Evolutionary conservation across 202 grass and related monocot species (phyloP).

Genomic region (Panicum virgatum): DNA sequence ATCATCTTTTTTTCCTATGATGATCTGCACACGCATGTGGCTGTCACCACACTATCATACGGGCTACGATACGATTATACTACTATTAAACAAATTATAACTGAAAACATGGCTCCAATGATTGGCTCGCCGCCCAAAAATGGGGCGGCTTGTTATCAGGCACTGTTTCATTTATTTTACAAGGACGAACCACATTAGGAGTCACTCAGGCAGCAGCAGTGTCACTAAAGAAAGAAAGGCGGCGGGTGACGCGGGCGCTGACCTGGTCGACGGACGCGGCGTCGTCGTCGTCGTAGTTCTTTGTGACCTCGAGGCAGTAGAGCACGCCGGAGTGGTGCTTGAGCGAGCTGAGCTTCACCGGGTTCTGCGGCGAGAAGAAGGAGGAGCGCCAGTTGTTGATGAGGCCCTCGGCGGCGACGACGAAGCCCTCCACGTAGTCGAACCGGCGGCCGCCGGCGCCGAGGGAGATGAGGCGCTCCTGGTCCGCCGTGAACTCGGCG

Average conservation of each 20-base stretch:
- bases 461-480: constrained; percentile 78
- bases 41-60: background rate
- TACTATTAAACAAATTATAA: constrained; percentile 6
- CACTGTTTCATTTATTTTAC: background rate
- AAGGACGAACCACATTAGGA: background rate
- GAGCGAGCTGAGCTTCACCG: constrained; percentile 83
- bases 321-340: constrained; percentile 58
- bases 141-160: background rate
- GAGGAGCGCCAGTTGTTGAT: constrained; percentile 99
- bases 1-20: constrained; percentile 10
- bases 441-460: constrained; percentile 53
- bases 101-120: constrained; percentile 35
- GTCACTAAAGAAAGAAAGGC: constrained; percentile 13
- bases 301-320: constrained; percentile 92
- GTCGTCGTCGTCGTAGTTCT: constrained; percentile 77
- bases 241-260: constrained; percentile 16
- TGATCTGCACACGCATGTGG: constrained; percentile 21
- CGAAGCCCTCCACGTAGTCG: constrained; percentile 95
- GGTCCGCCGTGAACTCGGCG: constrained; percentile 69
- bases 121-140: constrained; percentile 49
- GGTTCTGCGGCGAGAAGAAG: constrained; percentile 94
- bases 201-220: background rate
- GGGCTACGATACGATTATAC: background rate
- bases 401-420: constrained; percentile 82
- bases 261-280: constrained; percentile 76